Percentiles rank a stretch among this genome's conserved stretches.
Evolutionary conservation across 306 rosid species (phyloP).

Genomic region (Acacia confusa): DNA sequence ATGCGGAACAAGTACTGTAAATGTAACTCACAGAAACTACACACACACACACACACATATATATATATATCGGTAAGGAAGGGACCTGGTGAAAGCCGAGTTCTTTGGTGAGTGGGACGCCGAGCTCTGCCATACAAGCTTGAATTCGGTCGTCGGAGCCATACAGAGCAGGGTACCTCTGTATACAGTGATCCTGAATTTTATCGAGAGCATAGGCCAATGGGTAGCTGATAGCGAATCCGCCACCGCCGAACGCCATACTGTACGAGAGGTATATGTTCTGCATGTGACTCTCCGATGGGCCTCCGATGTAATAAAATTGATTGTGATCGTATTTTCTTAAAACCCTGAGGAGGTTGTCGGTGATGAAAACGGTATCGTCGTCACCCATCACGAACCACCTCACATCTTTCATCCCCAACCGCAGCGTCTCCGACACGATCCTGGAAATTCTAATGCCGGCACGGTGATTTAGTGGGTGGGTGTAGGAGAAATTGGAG

Average conservation of each 20-base stretch:
- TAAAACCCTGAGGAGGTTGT: slow-evolving; percentile 61
- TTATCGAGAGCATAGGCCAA: slow-evolving; percentile 61
- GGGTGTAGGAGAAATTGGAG: slow-evolving; percentile 52
- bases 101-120: slow-evolving; percentile 93
- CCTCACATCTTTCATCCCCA: slow-evolving; percentile 62
- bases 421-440: slow-evolving; percentile 74
- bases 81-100: slow-evolving; percentile 94
- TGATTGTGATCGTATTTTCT: slow-evolving; percentile 76
- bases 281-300: slow-evolving; percentile 90
- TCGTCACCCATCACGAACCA: slow-evolving; percentile 99
- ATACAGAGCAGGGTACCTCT: slow-evolving; percentile 73
- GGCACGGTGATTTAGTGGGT: slow-evolving; percentile 85
- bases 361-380: slow-evolving; percentile 86
- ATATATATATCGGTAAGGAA: background rate
- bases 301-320: slow-evolving; percentile 79
- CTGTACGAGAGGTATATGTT: slow-evolving; percentile 88
- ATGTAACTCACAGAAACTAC: background rate
- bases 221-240: slow-evolving; percentile 84
- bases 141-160: slow-evolving; percentile 98
- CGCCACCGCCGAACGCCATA: slow-evolving; percentile 98
- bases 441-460: slow-evolving; percentile 90
- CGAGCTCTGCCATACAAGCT: slow-evolving; percentile 99
- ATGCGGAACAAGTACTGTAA: background rate
- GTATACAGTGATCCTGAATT: slow-evolving; percentile 87
- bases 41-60: too few species aligned